These are phyloP conservation scores for Euphorbia neoarborescens DNA, from an alignment of 441 rosid genomes.

Conservation along the genomic window DNA sequence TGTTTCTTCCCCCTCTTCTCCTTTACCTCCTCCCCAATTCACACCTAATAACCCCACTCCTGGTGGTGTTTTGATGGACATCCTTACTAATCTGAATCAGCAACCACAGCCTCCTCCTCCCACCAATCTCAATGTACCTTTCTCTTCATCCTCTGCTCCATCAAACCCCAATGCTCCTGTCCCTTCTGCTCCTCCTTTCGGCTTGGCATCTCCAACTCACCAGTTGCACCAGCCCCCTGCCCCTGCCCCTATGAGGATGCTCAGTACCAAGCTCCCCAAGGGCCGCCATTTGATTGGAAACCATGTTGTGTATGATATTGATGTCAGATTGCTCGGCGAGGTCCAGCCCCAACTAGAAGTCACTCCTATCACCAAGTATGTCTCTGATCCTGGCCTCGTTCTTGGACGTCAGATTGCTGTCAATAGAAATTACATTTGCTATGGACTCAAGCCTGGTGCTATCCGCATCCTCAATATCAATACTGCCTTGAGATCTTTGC, in stretches of 20 bases:
- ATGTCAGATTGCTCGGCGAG: slow-evolving; percentile 51
- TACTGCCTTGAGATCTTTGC: slow-evolving; percentile 71
- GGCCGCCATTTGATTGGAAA: slow-evolving; percentile 54
- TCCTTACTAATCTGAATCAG: slow-evolving; percentile 22
- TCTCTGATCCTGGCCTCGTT: slow-evolving; percentile 69
- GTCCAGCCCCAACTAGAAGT: slow-evolving; percentile 72
- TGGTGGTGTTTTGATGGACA: slow-evolving; percentile 35
- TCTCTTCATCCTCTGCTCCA: slow-evolving; percentile 17
- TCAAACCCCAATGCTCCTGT: slow-evolving; percentile 22
- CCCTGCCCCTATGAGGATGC: slow-evolving; percentile 24
- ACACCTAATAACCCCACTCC: slow-evolving; percentile 26
- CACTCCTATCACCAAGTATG: slow-evolving; percentile 70
- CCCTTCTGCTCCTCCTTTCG: slow-evolving; percentile 35
- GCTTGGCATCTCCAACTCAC: slow-evolving; percentile 29
- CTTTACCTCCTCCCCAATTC: slow-evolving; percentile 20
- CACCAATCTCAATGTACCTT: slow-evolving; percentile 10
- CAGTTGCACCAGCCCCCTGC: slow-evolving; percentile 17
- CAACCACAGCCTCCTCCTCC: slow-evolving; percentile 16
- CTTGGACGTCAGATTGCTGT: slow-evolving; percentile 87
- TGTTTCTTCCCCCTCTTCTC: slow-evolving; percentile 3
- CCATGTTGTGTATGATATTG: slow-evolving; percentile 45
- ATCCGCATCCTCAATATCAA: slow-evolving; percentile 77
- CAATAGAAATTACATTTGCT: slow-evolving; percentile 67
- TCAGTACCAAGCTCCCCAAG: slow-evolving; percentile 53
- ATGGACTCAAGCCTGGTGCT: slow-evolving; percentile 78